A percentile compares a stretch with the other conserved stretches of the same genome.
These are phyloP conservation scores for Rhytidiadelphus loreus DNA, from an alignment of 225 moss, liverwort and hornwort species.

Conservation along the genomic window DNA sequence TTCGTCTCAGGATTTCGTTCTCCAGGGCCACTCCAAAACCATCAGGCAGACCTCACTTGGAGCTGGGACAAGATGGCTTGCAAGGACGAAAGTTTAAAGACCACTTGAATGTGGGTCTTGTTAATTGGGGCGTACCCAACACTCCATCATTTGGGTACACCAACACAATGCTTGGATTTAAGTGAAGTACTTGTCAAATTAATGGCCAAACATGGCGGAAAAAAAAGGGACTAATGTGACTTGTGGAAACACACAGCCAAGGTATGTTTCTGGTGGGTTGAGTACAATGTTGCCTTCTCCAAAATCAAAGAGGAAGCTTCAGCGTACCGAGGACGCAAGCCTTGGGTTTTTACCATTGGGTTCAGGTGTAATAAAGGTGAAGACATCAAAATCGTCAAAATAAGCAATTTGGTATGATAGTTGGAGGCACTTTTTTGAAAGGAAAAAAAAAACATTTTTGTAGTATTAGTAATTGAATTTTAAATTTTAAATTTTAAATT, in stretches of 20 bases:
- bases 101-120: background rate
- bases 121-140: background rate
- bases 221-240: background rate
- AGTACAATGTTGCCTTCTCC: background rate
- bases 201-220: background rate
- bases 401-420: too few relatives aligned
- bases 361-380: background rate
- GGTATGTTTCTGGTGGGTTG: background rate
- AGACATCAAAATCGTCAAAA: too few relatives aligned
- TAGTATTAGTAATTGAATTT: too few relatives aligned
- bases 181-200: background rate
- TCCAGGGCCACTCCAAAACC: background rate
- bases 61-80: background rate
- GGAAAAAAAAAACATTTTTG: too few relatives aligned
- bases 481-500: too few relatives aligned
- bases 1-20: too few relatives aligned
- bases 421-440: too few relatives aligned
- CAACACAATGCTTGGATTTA: background rate
- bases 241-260: background rate
- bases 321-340: background rate
- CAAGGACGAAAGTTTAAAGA: background rate
- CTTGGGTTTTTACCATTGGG: background rate
- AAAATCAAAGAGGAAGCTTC: background rate
- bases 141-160: background rate
- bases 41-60: background rate